These are phyloP conservation scores for Volutella citrinella DNA, from an alignment of 2,329 filamentous ascomycete genomes.

Conservation along the genomic window DNA sequence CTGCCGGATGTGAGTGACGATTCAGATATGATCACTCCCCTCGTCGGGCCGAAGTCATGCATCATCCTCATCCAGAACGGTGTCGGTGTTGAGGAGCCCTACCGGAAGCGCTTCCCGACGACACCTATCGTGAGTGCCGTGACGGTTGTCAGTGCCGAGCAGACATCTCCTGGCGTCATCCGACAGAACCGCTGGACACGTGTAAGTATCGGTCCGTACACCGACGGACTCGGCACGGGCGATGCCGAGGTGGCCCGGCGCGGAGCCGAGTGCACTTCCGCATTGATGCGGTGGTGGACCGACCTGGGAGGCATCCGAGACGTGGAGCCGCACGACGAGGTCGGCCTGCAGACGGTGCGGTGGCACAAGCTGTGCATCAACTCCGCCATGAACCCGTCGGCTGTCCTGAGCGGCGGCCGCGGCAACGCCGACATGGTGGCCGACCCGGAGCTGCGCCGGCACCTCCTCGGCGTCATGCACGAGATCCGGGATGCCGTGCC, in stretches of 20 bases:
- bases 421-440: conserved; percentile 64
- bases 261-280: conserved; percentile 41
- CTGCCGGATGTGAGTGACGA: conserved; percentile 63
- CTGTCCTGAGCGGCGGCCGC: conserved; percentile 62
- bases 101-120: conserved; percentile 57
- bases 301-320: conserved; percentile 60
- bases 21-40: conserved; percentile 56
- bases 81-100: conserved; percentile 67
- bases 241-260: conserved; percentile 28
- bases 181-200: conserved; percentile 72
- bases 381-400: conserved; percentile 70
- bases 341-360: conserved; percentile 65
- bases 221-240: conserved; percentile 43
- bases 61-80: conserved; percentile 71
- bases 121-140: conserved; percentile 65
- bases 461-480: conserved; percentile 65
- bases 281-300: conserved; percentile 53
- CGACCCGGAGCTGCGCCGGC: conserved; percentile 59
- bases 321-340: conserved; percentile 60
- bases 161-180: conserved; percentile 59
- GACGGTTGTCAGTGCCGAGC: conserved; percentile 67
- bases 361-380: conserved; percentile 81
- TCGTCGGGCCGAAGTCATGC: conserved; percentile 52
- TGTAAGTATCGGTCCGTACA: conserved; percentile 66
- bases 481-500: conserved; percentile 66